Percentiles rank a stretch among this genome's conserved stretches.
These are phyloP conservation scores for Pseudogymnoascus sp. DNA, from an alignment of 2,329 filamentous ascomycete genomes.

Conservation along the genomic window DNA sequence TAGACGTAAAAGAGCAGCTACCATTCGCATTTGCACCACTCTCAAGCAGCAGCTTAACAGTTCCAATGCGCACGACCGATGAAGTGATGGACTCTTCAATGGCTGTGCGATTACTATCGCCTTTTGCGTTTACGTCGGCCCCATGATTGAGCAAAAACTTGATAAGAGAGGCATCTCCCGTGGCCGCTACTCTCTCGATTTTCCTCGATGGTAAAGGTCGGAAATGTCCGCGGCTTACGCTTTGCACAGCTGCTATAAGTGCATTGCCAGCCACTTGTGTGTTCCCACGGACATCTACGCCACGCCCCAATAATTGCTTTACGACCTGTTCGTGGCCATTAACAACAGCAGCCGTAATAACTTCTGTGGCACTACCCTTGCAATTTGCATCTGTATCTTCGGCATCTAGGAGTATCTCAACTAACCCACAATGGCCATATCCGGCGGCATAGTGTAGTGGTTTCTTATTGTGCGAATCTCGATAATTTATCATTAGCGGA, in stretches of 20 bases:
- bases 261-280: neutral
- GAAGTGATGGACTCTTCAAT: neutral
- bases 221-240: neutral
- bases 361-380: neutral
- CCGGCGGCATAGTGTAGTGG: constrained; percentile 14
- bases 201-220: neutral
- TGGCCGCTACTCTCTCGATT: neutral
- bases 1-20: neutral
- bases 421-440: constrained; percentile 13
- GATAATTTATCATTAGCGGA: neutral
- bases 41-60: neutral
- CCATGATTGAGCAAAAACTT: neutral
- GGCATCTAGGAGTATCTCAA: constrained; percentile 14
- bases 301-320: neutral
- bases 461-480: constrained; percentile 12
- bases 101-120: neutral
- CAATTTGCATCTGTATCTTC: constrained; percentile 9
- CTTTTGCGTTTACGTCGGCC: neutral
- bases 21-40: neutral
- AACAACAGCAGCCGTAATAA: neutral
- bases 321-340: constrained; percentile 9
- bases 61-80: neutral
- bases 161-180: neutral
- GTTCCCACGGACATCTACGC: neutral
- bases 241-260: neutral